Conservation (phyloP, 768 basidiomycete species). For the Suillus subaureus region DNA sequence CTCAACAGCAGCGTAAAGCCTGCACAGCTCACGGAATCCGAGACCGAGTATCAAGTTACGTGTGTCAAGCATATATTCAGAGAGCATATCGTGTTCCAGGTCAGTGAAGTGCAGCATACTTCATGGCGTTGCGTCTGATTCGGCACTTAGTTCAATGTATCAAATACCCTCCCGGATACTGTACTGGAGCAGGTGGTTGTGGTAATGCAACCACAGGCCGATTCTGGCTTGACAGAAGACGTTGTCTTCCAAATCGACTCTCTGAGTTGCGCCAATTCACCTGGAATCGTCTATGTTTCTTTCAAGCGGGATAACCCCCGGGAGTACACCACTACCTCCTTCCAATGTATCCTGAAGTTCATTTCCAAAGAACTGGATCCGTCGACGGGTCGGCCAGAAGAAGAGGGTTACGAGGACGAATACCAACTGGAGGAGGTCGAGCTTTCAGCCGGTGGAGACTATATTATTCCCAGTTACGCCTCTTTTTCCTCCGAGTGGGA, state of each 20-base stretch:
- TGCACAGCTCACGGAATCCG: slow-evolving; percentile 87
- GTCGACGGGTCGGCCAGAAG: slow-evolving; percentile 91
- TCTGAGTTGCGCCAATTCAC: slow-evolving; percentile 68
- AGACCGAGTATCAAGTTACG: slow-evolving; percentile 97
- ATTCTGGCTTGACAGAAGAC: slow-evolving; percentile 82
- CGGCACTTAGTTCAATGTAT: slow-evolving; percentile 82
- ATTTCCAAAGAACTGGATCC: slow-evolving; percentile 98
- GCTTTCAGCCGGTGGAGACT: slow-evolving; percentile 89
- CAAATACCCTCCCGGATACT: slow-evolving; percentile 95
- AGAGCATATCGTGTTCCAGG: slow-evolving; percentile 97
- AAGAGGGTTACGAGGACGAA: slow-evolving; percentile 99
- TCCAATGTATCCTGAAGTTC: slow-evolving; percentile 91
- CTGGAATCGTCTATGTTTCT: slow-evolving; percentile 90
- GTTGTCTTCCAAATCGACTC: slow-evolving; percentile 88
- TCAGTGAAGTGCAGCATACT: slow-evolving; percentile 35
- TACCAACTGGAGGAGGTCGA: slow-evolving; percentile 98
- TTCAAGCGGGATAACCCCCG: slow-evolving; percentile 84
- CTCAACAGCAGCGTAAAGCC: slow-evolving; percentile 84
- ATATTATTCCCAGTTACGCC: slow-evolving; percentile 92
- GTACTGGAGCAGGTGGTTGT: slow-evolving; percentile 94
- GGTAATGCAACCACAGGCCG: slow-evolving; percentile 83
- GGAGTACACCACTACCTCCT: slow-evolving; percentile 80
- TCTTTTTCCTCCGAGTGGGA: slow-evolving; percentile 97
- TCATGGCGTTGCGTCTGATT: slow-evolving; percentile 13
- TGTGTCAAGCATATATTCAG: slow-evolving; percentile 97